Evolutionary conservation across 176 grass and related monocot genomes (phyloP).

Genomic region (Poa annua): DNA sequence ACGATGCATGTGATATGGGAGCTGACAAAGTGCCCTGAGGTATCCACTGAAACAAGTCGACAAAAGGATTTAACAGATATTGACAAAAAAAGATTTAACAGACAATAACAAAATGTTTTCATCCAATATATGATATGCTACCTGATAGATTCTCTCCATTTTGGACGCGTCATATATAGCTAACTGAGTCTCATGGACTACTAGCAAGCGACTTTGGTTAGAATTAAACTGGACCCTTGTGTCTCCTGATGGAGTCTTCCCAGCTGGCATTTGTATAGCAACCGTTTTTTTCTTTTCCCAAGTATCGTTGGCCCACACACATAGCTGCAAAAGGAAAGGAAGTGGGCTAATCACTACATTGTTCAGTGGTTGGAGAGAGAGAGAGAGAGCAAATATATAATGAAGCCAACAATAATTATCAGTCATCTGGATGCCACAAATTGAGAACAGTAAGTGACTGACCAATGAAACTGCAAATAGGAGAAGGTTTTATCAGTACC

Average conservation of each 20-base stretch:
- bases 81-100: constrained; percentile 29
- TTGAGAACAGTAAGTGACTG: background rate
- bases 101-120: constrained; percentile 10
- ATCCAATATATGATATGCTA: constrained; percentile 42
- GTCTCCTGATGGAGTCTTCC: constrained; percentile 77
- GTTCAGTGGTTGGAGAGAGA: background rate
- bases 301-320: constrained; percentile 76
- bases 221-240: constrained; percentile 92
- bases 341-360: background rate
- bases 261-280: constrained; percentile 71
- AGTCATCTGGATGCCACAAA: background rate
- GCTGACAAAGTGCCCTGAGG: constrained; percentile 72
- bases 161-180: constrained; percentile 92
- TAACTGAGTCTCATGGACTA: constrained; percentile 94
- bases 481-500: constrained; percentile 41
- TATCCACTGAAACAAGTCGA: constrained; percentile 82
- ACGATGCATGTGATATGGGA: constrained; percentile 79
- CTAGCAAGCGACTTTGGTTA: constrained; percentile 81
- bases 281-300: constrained; percentile 93
- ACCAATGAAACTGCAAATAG: constrained; percentile 8
- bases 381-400: background rate
- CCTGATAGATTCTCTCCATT: constrained; percentile 87
- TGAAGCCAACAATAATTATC: background rate
- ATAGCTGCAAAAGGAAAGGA: constrained; percentile 65
- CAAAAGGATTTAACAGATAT: constrained; percentile 16